Evolutionary conservation across 2,329 filamentous ascomycete genomes (phyloP).

Genomic region (Cladobotryum mycophilum): DNA sequence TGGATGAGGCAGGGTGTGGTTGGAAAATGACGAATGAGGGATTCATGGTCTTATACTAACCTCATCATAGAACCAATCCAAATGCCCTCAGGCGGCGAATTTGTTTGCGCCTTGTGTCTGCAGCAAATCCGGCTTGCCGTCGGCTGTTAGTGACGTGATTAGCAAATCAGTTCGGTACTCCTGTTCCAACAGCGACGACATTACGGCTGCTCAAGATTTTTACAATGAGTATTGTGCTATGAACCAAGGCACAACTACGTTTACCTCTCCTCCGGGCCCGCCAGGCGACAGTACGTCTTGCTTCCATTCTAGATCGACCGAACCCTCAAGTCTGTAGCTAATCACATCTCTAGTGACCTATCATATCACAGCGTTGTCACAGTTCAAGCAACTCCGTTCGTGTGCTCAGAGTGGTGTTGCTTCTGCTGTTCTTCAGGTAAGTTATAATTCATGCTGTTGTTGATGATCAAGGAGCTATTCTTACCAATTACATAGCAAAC

Average conservation of each 20-base stretch:
- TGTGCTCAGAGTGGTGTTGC: constrained; percentile 42
- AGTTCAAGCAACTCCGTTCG: constrained; percentile 37
- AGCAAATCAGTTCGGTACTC: constrained; percentile 35
- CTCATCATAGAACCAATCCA: constrained; percentile 20
- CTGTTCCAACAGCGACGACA: constrained; percentile 41
- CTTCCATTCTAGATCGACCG: no score
- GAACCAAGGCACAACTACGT: constrained; percentile 41
- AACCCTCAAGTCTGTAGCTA: no score
- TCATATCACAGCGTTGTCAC: constrained; percentile 45
- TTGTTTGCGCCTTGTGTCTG: constrained; percentile 47
- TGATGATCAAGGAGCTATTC: not conserved
- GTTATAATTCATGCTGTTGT: constrained; percentile 6
- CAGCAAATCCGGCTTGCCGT: constrained; percentile 43
- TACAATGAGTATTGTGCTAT: constrained; percentile 48
- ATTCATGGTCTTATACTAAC: not conserved
- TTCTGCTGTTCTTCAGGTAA: constrained; percentile 35
- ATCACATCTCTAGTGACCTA: constrained; percentile 39
- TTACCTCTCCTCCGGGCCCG: constrained; percentile 39
- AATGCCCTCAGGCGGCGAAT: constrained; percentile 34
- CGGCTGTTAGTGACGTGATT: constrained; percentile 36
- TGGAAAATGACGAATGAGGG: no score
- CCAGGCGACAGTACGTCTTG: constrained; percentile 44
- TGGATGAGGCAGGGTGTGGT: no score
- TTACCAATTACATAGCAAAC: constrained; percentile 19
- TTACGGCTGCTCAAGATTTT: constrained; percentile 43